These are phyloP conservation scores for Avena insularis DNA, from an alignment of 176 grass and related monocot species.

Conservation along the genomic window DNA sequence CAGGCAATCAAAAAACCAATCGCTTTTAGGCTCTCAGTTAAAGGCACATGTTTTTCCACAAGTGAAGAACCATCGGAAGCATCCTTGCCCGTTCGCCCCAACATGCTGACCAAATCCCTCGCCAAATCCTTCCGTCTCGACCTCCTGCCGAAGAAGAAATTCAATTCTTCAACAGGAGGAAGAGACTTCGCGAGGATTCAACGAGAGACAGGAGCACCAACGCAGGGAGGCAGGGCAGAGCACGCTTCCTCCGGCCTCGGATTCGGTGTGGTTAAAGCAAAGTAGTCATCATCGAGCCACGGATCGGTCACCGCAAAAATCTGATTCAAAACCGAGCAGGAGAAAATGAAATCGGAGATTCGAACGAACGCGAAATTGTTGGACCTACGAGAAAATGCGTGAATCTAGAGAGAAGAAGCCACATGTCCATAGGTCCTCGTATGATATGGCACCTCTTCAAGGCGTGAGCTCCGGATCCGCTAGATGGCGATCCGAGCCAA, in stretches of 20 bases:
- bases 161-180: conserved; percentile 4
- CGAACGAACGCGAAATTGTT: not conserved
- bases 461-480: not conserved
- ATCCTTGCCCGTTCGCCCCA: no score
- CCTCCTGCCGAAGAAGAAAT: not conserved
- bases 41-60: conserved; percentile 57
- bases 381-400: conserved; percentile 56
- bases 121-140: conserved; percentile 9
- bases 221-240: not conserved
- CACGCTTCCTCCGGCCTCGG: conserved; percentile 19
- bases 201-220: not conserved
- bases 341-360: accelerated
- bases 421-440: conserved; percentile 54
- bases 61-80: conserved; percentile 34
- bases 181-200: conserved; percentile 36
- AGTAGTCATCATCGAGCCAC: conserved; percentile 60
- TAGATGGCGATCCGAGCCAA: not conserved
- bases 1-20: not conserved
- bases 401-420: conserved; percentile 34
- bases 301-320: not conserved
- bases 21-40: conserved; percentile 26
- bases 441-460: conserved; percentile 39
- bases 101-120: not conserved
- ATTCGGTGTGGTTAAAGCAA: conserved; percentile 72
- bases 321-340: not conserved